These are phyloP conservation scores for Pelargonium citronellum DNA, from an alignment of 441 rosid genomes.

Conservation along the genomic window DNA sequence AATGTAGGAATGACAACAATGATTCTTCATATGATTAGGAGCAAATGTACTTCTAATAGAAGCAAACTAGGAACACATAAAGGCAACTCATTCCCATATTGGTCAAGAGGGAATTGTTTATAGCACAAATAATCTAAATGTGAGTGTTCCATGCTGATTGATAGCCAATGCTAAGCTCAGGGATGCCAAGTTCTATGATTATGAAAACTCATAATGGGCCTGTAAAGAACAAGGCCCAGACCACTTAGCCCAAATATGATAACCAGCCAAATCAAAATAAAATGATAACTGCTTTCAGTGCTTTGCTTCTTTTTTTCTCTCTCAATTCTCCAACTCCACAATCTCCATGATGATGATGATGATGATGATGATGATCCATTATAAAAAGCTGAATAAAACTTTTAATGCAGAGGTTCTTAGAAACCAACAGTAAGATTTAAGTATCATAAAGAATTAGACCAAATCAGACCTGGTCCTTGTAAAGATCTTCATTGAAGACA, in stretches of 20 bases:
- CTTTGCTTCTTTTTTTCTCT: not conserved
- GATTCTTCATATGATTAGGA: not conserved
- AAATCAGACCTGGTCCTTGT: conserved; percentile 12
- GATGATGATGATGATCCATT: not conserved
- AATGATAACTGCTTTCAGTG: not conserved
- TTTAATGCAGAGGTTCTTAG: not conserved
- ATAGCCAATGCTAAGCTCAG: not conserved
- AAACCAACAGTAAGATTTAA: conserved; percentile 1
- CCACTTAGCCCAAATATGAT: not conserved
- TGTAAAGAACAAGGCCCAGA: not conserved
- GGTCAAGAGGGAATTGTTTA: not conserved
- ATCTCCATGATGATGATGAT: not conserved
- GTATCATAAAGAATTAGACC: not conserved
- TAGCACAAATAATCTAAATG: not conserved
- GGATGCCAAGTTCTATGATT: not conserved
- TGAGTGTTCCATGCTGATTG: not conserved
- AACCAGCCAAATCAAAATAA: not conserved
- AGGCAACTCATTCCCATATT: not conserved
- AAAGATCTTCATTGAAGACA: conserved; percentile 13
- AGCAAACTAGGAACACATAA: too few relatives aligned
- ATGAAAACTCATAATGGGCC: not conserved
- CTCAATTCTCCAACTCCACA: not conserved
- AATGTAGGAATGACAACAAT: not conserved
- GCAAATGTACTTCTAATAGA: not conserved
- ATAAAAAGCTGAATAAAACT: not conserved